Evolutionary conservation across 2,329 filamentous ascomycete genomes (phyloP).

Genomic region (Aspergillus eucalypticola): DNA sequence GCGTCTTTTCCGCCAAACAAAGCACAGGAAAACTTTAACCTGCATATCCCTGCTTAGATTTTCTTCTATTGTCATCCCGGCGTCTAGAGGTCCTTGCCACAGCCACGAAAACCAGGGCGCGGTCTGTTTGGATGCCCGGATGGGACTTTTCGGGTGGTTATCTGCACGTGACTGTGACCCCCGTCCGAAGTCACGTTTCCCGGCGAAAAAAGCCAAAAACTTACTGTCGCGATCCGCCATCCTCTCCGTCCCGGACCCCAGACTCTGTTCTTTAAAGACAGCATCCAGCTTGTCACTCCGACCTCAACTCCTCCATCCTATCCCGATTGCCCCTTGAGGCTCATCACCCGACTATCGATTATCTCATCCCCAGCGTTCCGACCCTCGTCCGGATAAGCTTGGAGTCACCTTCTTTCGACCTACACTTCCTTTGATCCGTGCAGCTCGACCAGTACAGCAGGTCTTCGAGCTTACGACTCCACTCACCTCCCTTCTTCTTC

Average conservation of each 20-base stretch:
- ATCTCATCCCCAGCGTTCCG: not conserved
- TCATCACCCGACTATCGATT: not conserved
- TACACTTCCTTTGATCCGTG: slow-evolving; percentile 9
- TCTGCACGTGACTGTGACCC: slow-evolving; percentile 17
- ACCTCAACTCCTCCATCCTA: not conserved
- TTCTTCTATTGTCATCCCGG: not conserved
- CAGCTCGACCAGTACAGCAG: slow-evolving; percentile 14
- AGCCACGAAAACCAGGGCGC: not conserved
- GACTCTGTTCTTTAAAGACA: slow-evolving; percentile 12
- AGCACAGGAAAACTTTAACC: not conserved
- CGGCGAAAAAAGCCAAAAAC: slow-evolving; percentile 25
- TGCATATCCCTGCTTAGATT: not conserved
- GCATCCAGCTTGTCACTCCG: slow-evolving; percentile 4
- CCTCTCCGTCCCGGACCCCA: slow-evolving; percentile 19
- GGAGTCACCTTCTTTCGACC: slow-evolving; percentile 5
- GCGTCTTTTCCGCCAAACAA: not conserved
- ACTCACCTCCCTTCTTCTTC: slow-evolving; percentile 1
- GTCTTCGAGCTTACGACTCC: slow-evolving; percentile 7
- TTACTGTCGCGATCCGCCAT: slow-evolving; percentile 19
- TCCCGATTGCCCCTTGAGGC: not conserved
- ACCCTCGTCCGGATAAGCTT: not conserved
- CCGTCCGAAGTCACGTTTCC: slow-evolving; percentile 24
- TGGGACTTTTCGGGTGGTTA: slow-evolving; percentile 17
- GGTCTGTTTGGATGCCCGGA: slow-evolving; percentile 16
- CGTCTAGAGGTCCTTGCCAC: not conserved